Conservation (phyloP, 345 rosid species). For the Populus davidiana region DNA sequence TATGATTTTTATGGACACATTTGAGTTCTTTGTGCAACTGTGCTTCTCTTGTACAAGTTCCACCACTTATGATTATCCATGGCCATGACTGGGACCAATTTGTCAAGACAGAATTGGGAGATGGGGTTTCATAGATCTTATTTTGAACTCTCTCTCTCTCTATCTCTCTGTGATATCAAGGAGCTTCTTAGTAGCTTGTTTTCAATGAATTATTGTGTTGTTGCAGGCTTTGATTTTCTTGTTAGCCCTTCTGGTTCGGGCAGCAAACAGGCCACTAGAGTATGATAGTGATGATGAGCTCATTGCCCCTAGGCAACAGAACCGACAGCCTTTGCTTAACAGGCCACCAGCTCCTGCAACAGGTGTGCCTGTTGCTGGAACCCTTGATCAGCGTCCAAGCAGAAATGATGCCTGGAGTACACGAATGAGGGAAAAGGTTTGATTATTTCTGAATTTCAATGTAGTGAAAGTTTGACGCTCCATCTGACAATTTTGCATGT, state of each 20-base stretch:
- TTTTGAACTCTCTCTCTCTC: not conserved
- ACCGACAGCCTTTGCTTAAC: constrained; percentile 77
- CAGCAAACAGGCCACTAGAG: constrained; percentile 70
- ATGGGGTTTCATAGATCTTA: not conserved
- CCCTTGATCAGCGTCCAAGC: constrained; percentile 81
- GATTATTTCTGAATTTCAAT: constrained; percentile 8
- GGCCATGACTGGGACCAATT: not conserved
- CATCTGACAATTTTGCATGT: not conserved
- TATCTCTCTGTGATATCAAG: not conserved
- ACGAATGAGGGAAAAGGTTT: constrained; percentile 96
- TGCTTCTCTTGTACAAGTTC: not conserved
- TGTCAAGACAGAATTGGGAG: not conserved
- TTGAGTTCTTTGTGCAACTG: not conserved
- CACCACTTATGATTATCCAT: not conserved
- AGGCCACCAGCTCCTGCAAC: constrained; percentile 65
- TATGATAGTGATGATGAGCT: constrained; percentile 96
- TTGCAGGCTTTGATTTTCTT: constrained; percentile 81
- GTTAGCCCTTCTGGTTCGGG: constrained; percentile 74
- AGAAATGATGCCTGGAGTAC: constrained; percentile 99
- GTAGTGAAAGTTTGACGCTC: not conserved
- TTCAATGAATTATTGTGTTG: constrained; percentile 6
- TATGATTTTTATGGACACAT: not conserved
- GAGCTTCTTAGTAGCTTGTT: not conserved
- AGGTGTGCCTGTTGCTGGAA: constrained; percentile 76
- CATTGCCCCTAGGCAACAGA: constrained; percentile 69